Evolutionary conservation across 2,329 filamentous ascomycete genomes (phyloP), one percentile per base, ranked within the genome.

Genomic region (Apiospora rasikravindrae): DNA sequence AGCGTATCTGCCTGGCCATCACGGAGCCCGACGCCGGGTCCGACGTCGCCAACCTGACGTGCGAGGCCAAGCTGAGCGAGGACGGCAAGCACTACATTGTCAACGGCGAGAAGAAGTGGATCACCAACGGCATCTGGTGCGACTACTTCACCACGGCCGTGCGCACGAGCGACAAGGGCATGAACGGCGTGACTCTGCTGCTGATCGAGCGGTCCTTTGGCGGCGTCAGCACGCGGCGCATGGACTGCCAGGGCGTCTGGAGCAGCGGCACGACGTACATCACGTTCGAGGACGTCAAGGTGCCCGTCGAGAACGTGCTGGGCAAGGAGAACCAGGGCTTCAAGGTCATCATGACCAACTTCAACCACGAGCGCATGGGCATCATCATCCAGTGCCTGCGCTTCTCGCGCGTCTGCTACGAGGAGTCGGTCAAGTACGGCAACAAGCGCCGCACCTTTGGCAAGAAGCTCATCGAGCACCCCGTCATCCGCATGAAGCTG

Each of bases 101-200:
- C 84, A 99, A 98, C 80, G 96, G 96, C 71, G 96, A 98, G 90
- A 98, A 99, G 93, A 99, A 99, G 86, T 98, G 96, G 96, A 98
- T 98, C 83, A 98, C 96, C 79, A 99, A 99, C 84, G 96, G 96
- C 80, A 90, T 98, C 79, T 98, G 95, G 94, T 90, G 88, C 74
- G 96, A 99, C 83, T 99, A 98, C 87, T 98, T 98, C 87, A 98
- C 96, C 71, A 97, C 94, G 19, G 96, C 96, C 37, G 96, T 99
- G 51, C 92, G 96, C 73, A 99, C 96, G 16, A 95, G 93, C 75
- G 92, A 91, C 45, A 86, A 90, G 33, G 96, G 96, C 76, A 98
- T 98, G 95, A 95, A 96, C 80, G 96, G 96, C 73, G 88, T 99
- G 74, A 94, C 91, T 42, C 89, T 98, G 69, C 90, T 99, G 69